These are phyloP conservation scores for Cryphonectria japonica DNA, from an alignment of 2,329 filamentous ascomycete species.

Conservation along the genomic window DNA sequence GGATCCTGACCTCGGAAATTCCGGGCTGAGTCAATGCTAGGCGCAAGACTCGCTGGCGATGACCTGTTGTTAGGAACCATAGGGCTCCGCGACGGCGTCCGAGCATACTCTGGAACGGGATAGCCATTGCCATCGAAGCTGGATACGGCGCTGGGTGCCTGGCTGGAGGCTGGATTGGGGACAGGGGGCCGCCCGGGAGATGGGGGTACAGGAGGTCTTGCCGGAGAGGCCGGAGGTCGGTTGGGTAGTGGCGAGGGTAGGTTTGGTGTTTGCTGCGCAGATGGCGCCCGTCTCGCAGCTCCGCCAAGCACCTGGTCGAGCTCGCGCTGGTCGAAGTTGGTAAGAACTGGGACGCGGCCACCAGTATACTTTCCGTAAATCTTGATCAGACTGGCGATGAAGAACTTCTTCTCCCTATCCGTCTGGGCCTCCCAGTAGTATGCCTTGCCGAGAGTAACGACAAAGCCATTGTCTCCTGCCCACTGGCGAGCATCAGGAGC, in stretches of 20 bases:
- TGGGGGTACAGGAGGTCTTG: slow-evolving; percentile 37
- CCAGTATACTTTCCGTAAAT: slow-evolving; percentile 97
- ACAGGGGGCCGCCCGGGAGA: slow-evolving; percentile 31
- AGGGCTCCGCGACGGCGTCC: slow-evolving; percentile 37
- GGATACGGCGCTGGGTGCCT: slow-evolving; percentile 24
- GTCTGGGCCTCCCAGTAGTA: slow-evolving; percentile 97
- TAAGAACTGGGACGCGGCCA: slow-evolving; percentile 76
- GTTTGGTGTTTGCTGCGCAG: slow-evolving; percentile 34
- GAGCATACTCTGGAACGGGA: slow-evolving; percentile 26
- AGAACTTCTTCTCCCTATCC: slow-evolving; percentile 97
- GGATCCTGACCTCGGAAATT: slow-evolving; percentile 46
- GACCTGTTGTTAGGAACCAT: slow-evolving; percentile 40
- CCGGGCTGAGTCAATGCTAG: slow-evolving; percentile 55
- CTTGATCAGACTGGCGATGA: slow-evolving; percentile 93
- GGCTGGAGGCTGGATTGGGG: slow-evolving; percentile 27
- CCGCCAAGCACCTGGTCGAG: slow-evolving; percentile 73
- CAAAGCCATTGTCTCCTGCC: slow-evolving; percentile 83
- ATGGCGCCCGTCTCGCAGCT: slow-evolving; percentile 45
- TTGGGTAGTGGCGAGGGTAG: slow-evolving; percentile 26
- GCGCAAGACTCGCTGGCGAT: slow-evolving; percentile 48
- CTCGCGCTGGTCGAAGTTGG: slow-evolving; percentile 82
- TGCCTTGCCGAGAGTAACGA: slow-evolving; percentile 86
- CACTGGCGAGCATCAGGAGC: slow-evolving; percentile 68
- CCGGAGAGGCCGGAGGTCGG: slow-evolving; percentile 22
- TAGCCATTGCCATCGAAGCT: slow-evolving; percentile 39